phyloP scores from a whole-genome alignment of 148 eudicot genomes.

The Fallopia convolvulus region DNA sequence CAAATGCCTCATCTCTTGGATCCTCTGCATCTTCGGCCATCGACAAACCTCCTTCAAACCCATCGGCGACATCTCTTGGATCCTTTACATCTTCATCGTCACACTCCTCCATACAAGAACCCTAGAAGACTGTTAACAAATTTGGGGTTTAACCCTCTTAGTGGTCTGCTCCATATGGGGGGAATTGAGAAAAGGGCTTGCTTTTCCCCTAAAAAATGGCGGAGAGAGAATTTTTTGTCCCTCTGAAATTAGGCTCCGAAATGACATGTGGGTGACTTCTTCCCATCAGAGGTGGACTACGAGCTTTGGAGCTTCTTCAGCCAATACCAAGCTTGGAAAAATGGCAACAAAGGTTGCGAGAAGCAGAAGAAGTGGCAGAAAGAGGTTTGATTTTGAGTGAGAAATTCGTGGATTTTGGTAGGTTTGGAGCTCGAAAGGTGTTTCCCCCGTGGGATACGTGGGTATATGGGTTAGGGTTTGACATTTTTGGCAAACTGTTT shows the following conservation, averaged over 20 bases:
- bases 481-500: background rate
- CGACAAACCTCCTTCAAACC: no score
- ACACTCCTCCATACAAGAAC: no score
- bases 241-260: background rate
- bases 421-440: background rate
- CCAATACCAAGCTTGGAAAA: background rate
- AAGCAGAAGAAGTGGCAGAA: background rate
- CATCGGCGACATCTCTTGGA: no score
- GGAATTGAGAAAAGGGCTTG: background rate
- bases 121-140: no score
- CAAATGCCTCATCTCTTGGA: no score
- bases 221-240: background rate
- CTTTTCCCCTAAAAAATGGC: conserved; percentile 4
- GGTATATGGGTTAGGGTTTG: background rate
- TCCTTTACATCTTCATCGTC: no score
- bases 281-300: conserved; percentile 1
- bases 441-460: background rate
- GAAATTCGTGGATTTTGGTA: background rate
- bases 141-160: background rate
- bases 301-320: background rate
- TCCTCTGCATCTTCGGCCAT: no score
- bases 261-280: background rate
- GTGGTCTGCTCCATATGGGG: conserved; percentile 1
- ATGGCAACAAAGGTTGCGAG: background rate
- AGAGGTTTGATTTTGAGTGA: background rate